A percentile compares a stretch with the other conserved stretches of the same genome.
phyloP scores from a whole-genome alignment of 2,329 filamentous ascomycete genomes.

The Albifimbria verrucaria region DNA sequence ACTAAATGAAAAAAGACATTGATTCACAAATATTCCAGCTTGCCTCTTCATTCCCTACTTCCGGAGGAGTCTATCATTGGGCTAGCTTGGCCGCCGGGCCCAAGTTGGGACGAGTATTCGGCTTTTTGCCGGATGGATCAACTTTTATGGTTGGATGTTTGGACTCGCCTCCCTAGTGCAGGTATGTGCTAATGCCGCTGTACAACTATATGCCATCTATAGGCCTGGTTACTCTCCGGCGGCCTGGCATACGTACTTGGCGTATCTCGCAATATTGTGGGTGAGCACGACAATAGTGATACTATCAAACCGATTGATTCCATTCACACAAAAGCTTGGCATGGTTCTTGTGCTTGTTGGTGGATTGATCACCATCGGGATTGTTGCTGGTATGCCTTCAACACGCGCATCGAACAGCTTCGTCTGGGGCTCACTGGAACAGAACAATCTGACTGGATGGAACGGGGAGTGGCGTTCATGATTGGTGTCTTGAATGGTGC shows the following conservation, averaged over 20 bases:
- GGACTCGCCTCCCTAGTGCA: slow-evolving; percentile 20
- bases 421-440: slow-evolving; percentile 18
- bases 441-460: slow-evolving; percentile 22
- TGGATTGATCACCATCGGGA: slow-evolving; percentile 17
- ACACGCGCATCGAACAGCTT: slow-evolving; percentile 16
- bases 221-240: slow-evolving; percentile 5
- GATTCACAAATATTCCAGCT: slow-evolving; percentile 6
- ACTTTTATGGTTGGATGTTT: slow-evolving; percentile 25
- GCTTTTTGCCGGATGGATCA: slow-evolving; percentile 23
- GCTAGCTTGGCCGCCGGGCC: slow-evolving; percentile 18
- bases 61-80: slow-evolving; percentile 21
- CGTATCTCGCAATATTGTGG: slow-evolving; percentile 18
- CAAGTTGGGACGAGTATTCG: slow-evolving; percentile 17
- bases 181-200: slow-evolving; percentile 17
- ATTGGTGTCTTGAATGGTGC: slow-evolving; percentile 19
- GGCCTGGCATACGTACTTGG: slow-evolving; percentile 20
- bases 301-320: slow-evolving; percentile 19
- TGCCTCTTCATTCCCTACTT: slow-evolving; percentile 19
- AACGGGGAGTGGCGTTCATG: slow-evolving; percentile 21
- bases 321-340: slow-evolving; percentile 19
- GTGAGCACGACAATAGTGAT: slow-evolving; percentile 14
- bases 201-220: slow-evolving; percentile 20
- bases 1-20: no score
- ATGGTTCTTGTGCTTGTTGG: slow-evolving; percentile 17
- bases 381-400: slow-evolving; percentile 16